Base-by-base conservation (phyloP, 2,329 filamentous ascomycete species). In the Aureobasidium lini region DNA sequence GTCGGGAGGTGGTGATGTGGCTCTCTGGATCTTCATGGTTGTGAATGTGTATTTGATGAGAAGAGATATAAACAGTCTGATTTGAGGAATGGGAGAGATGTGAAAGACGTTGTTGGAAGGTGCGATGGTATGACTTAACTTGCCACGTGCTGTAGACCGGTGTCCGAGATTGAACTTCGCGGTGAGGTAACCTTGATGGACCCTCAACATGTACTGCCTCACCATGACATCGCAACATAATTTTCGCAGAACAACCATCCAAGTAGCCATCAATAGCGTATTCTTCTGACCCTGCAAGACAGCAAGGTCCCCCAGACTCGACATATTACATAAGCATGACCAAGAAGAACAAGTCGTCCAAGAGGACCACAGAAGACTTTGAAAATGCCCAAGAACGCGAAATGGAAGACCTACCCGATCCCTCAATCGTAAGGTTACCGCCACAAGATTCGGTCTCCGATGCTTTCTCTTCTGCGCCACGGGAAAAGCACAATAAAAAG, bases 401-500 rank as follows among this genome's bases (percentile, higher is more conserved):
- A 23, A 23, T 23, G 23, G 23, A 23, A 23, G 23, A 23, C 23
- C 23, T 23, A 23, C 23, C 23, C 23, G 4, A 23, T 23, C n/a
- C 11, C 28, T 6, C 4, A 8, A 2, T 18, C 34, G 11, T n/a
- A 32, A 29, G 48, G 3, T 2, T 29, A 4, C 10, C 10, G 8
- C 18, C 11, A 9, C 11, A n/a, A 7, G 48, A 9, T 8, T 2
- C 16, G 28, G 23, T 3, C 9, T 37, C 4, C 18, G 6, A 29
- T 6, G 2, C n/a, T 18, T 16, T 13, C 11, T 8, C 18, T 50
- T 5, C 34, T 10, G 4, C 4, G n/a, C 31, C 15, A 6, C 32
- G 32, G n/a, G 47, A 50, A 15, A 52, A 40, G 23, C 49, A 52
- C 49, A 52, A 52, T 15, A 42, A 52, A 23, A 52, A 52, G 15